Percentiles rank a stretch among this genome's conserved stretches.
Conservation (phyloP, 1,139 yeast species). For the Arxiozyma heterogenica region DNA sequence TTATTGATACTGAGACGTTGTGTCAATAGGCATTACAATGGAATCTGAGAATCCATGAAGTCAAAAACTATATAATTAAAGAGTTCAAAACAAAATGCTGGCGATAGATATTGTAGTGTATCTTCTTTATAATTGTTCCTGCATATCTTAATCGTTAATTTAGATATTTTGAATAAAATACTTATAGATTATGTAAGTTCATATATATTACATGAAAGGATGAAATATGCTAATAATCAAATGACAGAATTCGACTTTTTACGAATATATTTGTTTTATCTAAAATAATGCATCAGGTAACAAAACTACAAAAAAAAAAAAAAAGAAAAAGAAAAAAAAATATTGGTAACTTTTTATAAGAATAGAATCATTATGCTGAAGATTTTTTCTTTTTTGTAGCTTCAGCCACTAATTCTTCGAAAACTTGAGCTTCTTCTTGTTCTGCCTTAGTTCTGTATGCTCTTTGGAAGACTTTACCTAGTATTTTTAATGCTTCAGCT, state of each 20-base stretch:
- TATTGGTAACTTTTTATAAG: no score
- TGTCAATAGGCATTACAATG: not conserved
- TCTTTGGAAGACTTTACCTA: conserved; percentile 48
- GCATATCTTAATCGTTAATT: not conserved
- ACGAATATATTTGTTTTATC: not conserved
- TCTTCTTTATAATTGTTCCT: not conserved
- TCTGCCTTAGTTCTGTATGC: conserved; percentile 57
- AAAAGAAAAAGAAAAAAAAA: not conserved
- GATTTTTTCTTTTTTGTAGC: conserved; percentile 65
- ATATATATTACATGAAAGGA: not conserved
- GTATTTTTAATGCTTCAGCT: conserved; percentile 48
- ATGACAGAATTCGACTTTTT: not conserved
- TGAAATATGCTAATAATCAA: not conserved
- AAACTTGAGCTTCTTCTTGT: conserved; percentile 63
- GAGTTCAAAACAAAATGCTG: no score
- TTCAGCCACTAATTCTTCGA: conserved; percentile 67
- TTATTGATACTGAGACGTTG: not conserved
- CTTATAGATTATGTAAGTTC: not conserved
- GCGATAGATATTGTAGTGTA: no score
- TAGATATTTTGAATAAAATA: not conserved
- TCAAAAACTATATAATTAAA: no score
- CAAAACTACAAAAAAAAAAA: not conserved
- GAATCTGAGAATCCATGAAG: not conserved
- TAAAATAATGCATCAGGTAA: not conserved
- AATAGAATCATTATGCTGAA: conserved; percentile 2